Conservation (phyloP, 257 asterid species). For the Nicotiana undulata region DNA sequence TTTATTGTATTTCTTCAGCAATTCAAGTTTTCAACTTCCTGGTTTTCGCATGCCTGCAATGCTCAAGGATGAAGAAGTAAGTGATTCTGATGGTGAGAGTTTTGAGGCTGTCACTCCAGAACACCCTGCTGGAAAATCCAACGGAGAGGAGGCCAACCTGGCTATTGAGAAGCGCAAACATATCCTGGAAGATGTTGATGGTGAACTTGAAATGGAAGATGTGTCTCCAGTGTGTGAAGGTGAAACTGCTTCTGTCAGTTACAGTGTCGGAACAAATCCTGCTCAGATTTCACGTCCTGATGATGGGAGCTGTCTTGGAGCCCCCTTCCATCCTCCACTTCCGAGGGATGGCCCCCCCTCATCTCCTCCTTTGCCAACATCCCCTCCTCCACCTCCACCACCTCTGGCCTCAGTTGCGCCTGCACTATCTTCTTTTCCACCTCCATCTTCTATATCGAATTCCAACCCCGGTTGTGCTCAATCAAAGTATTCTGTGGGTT, state of each 20-base stretch:
- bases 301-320: slow-evolving; percentile 24
- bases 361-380: slow-evolving; percentile 45
- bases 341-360: slow-evolving; percentile 37
- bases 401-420: slow-evolving; percentile 21
- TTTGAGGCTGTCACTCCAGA: slow-evolving; percentile 94
- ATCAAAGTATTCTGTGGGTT: slow-evolving; percentile 33
- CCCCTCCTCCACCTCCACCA: slow-evolving; percentile 31
- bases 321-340: slow-evolving; percentile 24
- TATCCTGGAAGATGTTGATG: slow-evolving; percentile 87
- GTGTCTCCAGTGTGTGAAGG: slow-evolving; percentile 63
- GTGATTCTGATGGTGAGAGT: slow-evolving; percentile 85
- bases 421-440: slow-evolving; percentile 18
- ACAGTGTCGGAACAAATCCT: slow-evolving; percentile 21
- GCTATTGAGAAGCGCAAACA: slow-evolving; percentile 58
- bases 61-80: slow-evolving; percentile 58
- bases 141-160: slow-evolving; percentile 28
- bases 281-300: slow-evolving; percentile 25
- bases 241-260: slow-evolving; percentile 35
- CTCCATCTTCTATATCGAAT: slow-evolving; percentile 22
- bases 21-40: slow-evolving; percentile 81
- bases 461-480: slow-evolving; percentile 25
- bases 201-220: slow-evolving; percentile 97
- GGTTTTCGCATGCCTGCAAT: slow-evolving; percentile 84
- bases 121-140: slow-evolving; percentile 41
- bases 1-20: slow-evolving; percentile 41